A percentile compares a stretch with the other conserved stretches of the same genome.
These are phyloP conservation scores for Parasitella parasitica DNA, from an alignment of 371 early-diverging fungal species.

Conservation along the genomic window DNA sequence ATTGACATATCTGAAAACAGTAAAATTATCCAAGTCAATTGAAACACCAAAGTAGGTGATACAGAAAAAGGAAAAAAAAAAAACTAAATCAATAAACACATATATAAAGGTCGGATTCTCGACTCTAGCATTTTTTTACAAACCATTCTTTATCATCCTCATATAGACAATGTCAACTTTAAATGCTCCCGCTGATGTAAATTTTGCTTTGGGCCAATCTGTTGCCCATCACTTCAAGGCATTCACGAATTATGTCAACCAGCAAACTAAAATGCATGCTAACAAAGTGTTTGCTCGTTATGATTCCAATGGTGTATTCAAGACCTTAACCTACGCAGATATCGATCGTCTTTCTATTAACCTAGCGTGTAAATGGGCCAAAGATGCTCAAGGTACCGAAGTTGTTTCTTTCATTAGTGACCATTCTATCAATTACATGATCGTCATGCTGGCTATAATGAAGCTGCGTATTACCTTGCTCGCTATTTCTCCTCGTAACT, in stretches of 20 bases:
- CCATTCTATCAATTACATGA: constrained; percentile 20
- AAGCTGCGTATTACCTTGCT: constrained; percentile 24
- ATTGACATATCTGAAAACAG: no score
- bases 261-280: constrained; percentile 1
- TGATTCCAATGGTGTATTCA: background rate
- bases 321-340: constrained; percentile 29
- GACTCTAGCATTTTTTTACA: no score
- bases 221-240: background rate
- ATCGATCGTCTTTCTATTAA: constrained; percentile 30
- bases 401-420: constrained; percentile 23
- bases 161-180: background rate
- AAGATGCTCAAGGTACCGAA: background rate
- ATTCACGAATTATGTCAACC: background rate
- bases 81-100: no score
- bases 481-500: constrained; percentile 34
- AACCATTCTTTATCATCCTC: no score
- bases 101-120: no score
- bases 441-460: constrained; percentile 25
- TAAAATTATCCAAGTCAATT: no score
- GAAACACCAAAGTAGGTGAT: no score
- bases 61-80: no score
- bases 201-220: background rate
- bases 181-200: background rate
- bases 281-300: constrained; percentile 4
- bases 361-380: constrained; percentile 24